Evolutionary conservation across 1,139 yeast genomes (phyloP), one percentile per base, ranked within the genome.

Genomic region (Scheffersomyces illinoinensis): DNA sequence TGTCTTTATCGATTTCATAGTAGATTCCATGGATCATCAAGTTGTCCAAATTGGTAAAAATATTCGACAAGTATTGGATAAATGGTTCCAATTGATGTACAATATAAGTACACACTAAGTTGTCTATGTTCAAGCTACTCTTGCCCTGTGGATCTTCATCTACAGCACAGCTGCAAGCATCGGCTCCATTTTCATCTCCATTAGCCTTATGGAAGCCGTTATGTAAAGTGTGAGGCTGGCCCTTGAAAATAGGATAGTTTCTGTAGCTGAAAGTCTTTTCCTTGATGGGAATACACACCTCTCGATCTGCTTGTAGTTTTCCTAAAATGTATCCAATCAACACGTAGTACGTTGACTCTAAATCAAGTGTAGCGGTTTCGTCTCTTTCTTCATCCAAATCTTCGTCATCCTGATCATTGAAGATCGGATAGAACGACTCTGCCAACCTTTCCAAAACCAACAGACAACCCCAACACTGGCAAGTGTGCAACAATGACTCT

Each of bases 11-110:
- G 43, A 57, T 59, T 56, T 76, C 73, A 64, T 73, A 77, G 59
- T 75, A 75, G 43, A 77, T 71, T 4, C 82, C 82, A 64, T 78
- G 81, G 54, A 78, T 67, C 78, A 76, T 74, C 47, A 77, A 63
- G 54, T 58, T 70, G 39, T 75, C 76, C 58, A 77, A 64, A 18
- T 69, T 64, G 12, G 54, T 58, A 56, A 77, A 75, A 19, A 75
- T 66, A 53, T 57, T 58, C 4, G 68, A 61, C 50, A 78, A 62
- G 60, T 73, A 78, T 21, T 63, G 55, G 5, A 73, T 70, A 2
- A 78, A 70, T 3, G 81, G 81, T 48, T 61, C 62, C 43, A 76
- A 61, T 61, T 78, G 82, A 62, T 78, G 82, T 5, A 77, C 63
- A 1, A 78, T 65, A 60, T 78, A 78, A 0, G 74, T 75, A 5